phyloP scores from a whole-genome alignment of 768 basidiomycete species.

The Rhodosporidiobolus sp. region DNA sequence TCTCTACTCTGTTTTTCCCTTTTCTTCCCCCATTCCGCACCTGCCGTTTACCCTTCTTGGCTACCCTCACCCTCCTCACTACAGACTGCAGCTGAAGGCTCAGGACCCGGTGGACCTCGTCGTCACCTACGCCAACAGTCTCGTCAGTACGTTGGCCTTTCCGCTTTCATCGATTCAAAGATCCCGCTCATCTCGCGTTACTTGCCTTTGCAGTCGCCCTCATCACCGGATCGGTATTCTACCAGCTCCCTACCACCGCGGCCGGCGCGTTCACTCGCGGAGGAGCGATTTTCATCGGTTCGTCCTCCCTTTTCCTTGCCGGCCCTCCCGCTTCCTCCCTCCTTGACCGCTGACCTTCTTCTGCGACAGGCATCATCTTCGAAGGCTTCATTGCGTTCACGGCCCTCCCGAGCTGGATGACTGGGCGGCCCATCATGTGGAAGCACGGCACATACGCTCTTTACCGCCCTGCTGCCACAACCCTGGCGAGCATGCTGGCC shows the following conservation, averaged over 20 bases:
- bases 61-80: too few relatives aligned
- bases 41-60: too few relatives aligned
- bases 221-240: conserved; percentile 49
- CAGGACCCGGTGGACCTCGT: conserved; percentile 72
- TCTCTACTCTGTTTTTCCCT: not conserved
- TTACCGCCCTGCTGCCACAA: conserved; percentile 51
- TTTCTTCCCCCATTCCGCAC: too few relatives aligned
- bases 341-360: too few relatives aligned
- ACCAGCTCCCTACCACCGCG: conserved; percentile 66
- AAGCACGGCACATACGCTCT: conserved; percentile 38
- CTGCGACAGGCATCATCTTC: conserved; percentile 27
- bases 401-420: conserved; percentile 58
- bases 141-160: conserved; percentile 45
- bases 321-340: conserved; percentile 8
- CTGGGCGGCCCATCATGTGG: conserved; percentile 50
- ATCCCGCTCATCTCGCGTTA: conserved; percentile 73
- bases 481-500: conserved; percentile 50
- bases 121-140: conserved; percentile 11
- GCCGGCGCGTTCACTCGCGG: conserved; percentile 82
- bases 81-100: conserved; percentile 55
- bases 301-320: conserved; percentile 54
- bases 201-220: conserved; percentile 53
- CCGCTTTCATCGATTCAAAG: conserved; percentile 58
- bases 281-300: conserved; percentile 32
- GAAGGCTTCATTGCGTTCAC: conserved; percentile 58